These are phyloP conservation scores for Paragyromitra xinjiangensis DNA, from an alignment of 495 filamentous ascomycete genomes.

Conservation along the genomic window DNA sequence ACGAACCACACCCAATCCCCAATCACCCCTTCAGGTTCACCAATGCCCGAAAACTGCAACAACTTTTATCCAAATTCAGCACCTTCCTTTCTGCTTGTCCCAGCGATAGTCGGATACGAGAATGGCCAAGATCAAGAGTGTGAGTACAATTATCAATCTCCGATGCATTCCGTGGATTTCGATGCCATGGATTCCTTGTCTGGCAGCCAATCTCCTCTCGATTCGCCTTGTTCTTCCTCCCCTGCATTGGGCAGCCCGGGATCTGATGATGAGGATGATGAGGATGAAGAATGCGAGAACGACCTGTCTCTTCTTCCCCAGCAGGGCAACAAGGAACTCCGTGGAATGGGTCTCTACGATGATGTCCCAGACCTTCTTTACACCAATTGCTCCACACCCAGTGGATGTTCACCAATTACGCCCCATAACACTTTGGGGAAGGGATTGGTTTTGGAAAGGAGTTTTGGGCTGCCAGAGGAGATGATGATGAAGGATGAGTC, in stretches of 20 bases:
- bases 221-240: constrained; percentile 39
- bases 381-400: constrained; percentile 46
- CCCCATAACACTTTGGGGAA: constrained; percentile 48
- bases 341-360: constrained; percentile 56
- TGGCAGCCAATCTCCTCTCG: constrained; percentile 24
- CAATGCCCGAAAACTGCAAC: constrained; percentile 20
- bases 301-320: constrained; percentile 49
- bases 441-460: constrained; percentile 55
- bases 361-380: constrained; percentile 53
- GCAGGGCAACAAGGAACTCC: constrained; percentile 53
- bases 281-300: constrained; percentile 51
- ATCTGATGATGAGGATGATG: constrained; percentile 49
- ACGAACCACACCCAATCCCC: constrained; percentile 41
- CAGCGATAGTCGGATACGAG: constrained; percentile 24
- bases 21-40: constrained; percentile 52
- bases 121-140: constrained; percentile 33
- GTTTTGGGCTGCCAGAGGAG: constrained; percentile 56
- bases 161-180: constrained; percentile 23
- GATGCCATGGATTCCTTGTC: constrained; percentile 7
- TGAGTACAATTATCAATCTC: constrained; percentile 35
- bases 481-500: constrained; percentile 56
- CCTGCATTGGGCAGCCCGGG: constrained; percentile 40
- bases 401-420: constrained; percentile 44
- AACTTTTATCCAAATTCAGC: constrained; percentile 39
- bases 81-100: constrained; percentile 44